These are phyloP conservation scores for Annona squamosa DNA, from an alignment of 164 flowering plant species.

Conservation along the genomic window DNA sequence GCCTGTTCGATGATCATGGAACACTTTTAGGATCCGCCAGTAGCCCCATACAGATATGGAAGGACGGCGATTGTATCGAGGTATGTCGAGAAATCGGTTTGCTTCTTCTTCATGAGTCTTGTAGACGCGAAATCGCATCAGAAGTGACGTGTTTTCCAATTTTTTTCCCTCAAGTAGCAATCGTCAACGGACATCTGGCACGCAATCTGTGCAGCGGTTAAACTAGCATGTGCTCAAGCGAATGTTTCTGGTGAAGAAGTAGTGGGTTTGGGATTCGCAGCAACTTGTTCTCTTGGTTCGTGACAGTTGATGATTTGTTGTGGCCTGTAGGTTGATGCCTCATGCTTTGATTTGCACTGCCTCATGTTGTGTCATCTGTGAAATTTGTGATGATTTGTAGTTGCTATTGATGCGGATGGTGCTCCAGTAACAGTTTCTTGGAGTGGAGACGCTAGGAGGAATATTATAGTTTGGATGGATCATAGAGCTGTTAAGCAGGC, in stretches of 20 bases:
- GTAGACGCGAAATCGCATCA: neutral
- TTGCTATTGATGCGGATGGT: constrained; percentile 92
- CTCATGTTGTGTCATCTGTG: neutral
- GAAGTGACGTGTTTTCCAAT: neutral
- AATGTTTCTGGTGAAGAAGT: constrained; percentile 69
- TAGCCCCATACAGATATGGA: constrained; percentile 96
- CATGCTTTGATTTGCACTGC: neutral
- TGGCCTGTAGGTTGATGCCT: neutral
- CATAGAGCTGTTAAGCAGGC: constrained; percentile 97
- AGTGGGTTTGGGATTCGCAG: constrained; percentile 79
- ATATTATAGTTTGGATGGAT: constrained; percentile 98
- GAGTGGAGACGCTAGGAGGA: constrained; percentile 96
- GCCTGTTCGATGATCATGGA: constrained; percentile 75
- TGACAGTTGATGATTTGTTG: constrained; percentile 9
- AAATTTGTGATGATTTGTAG: constrained; percentile 37
- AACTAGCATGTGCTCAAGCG: constrained; percentile 73
- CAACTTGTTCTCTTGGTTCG: constrained; percentile 96
- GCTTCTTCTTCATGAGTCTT: neutral
- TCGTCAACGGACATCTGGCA: constrained; percentile 99
- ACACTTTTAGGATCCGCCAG: constrained; percentile 79
- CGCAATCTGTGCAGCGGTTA: constrained; percentile 90
- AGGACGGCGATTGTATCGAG: constrained; percentile 86
- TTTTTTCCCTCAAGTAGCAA: constrained; percentile 47
- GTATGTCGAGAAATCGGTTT: constrained; percentile 26
- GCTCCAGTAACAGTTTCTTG: constrained; percentile 92